phyloP scores from a whole-genome alignment of 306 rosid genomes.

The Sphenostylis stenocarpa region DNA sequence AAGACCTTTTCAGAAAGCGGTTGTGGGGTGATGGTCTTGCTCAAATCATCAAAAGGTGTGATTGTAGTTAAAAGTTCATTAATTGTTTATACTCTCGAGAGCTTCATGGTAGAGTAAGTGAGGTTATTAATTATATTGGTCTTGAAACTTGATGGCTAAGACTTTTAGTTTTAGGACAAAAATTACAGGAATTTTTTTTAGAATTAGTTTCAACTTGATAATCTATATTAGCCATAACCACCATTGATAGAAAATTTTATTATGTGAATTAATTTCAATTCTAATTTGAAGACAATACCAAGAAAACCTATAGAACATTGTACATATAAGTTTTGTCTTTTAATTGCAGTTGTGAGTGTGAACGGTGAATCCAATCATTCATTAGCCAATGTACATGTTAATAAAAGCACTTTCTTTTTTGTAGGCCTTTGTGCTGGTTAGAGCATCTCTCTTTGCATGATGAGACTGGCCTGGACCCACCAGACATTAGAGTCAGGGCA shows the following conservation, averaged over 20 bases:
- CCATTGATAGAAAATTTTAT: background rate
- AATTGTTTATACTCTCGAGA: background rate
- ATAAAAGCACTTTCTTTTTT: constrained; percentile 9
- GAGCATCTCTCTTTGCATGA: constrained; percentile 78
- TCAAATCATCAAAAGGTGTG: constrained; percentile 61
- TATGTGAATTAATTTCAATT: background rate
- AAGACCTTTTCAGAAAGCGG: constrained; percentile 57
- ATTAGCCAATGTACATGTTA: background rate
- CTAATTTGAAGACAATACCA: background rate
- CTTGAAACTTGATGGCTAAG: background rate
- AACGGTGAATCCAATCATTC: background rate
- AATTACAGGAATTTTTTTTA: background rate
- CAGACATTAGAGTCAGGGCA: constrained; percentile 77
- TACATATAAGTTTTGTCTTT: background rate
- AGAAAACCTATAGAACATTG: background rate
- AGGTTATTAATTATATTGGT: background rate
- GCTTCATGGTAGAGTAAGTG: background rate
- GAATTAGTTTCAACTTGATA: background rate
- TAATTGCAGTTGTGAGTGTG: background rate
- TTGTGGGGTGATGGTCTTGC: constrained; percentile 75
- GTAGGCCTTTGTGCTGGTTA: constrained; percentile 77
- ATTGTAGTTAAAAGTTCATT: background rate
- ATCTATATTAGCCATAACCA: background rate
- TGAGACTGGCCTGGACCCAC: constrained; percentile 86
- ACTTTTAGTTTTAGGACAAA: background rate